Conservation (phyloP, 352 stramenopile genomes). For the Globisporangium acanthophoron region DNA sequence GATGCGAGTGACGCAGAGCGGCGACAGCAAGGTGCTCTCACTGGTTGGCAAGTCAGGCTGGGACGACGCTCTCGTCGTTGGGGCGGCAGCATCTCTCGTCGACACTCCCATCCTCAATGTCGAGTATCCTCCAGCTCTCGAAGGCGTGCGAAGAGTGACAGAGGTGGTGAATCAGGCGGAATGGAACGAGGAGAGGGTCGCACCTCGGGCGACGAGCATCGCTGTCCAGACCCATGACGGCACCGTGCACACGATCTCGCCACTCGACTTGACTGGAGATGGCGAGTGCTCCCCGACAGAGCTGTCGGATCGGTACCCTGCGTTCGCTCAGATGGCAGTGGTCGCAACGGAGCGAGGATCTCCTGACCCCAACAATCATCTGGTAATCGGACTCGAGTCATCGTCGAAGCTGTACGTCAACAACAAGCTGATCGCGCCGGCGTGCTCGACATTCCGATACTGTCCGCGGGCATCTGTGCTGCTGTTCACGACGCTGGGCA, state of each 20-base stretch:
- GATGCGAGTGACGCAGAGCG: conserved; percentile 15
- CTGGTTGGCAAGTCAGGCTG: conserved; percentile 26
- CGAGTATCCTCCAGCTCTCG: conserved; percentile 10
- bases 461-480: conserved; percentile 32
- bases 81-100: background rate
- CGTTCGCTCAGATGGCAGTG: conserved; percentile 37
- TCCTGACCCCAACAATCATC: background rate
- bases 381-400: conserved; percentile 36
- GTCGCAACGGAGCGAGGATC: conserved; percentile 6
- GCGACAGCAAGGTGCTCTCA: conserved; percentile 10
- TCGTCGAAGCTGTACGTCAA: conserved; percentile 54
- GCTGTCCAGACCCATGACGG: conserved; percentile 41
- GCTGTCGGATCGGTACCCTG: conserved; percentile 17
- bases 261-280: background rate
- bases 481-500: conserved; percentile 63
- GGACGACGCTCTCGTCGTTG: conserved; percentile 26
- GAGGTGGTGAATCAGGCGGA: conserved; percentile 4
- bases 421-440: conserved; percentile 24
- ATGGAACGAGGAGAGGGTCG: background rate
- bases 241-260: conserved; percentile 21
- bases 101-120: background rate
- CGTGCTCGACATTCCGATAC: conserved; percentile 63
- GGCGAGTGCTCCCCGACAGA: conserved; percentile 6
- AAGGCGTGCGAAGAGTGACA: conserved; percentile 9
- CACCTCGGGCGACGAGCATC: background rate